phyloP scores from a whole-genome alignment of 169 alveolate genomes.

The Plasmodium gonderi region DNA sequence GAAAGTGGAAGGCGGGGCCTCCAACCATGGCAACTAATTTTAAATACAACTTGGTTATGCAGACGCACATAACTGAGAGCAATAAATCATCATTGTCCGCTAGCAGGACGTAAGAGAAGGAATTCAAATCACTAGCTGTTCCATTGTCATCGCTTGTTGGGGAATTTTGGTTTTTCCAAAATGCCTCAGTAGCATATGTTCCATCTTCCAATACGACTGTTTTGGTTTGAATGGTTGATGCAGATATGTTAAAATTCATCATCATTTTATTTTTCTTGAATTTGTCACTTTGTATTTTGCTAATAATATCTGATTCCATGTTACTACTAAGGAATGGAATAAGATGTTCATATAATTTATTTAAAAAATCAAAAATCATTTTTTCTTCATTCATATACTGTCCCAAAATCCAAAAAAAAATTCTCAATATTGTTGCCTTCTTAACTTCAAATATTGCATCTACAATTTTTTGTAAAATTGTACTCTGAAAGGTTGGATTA shows the following conservation, averaged over 20 bases:
- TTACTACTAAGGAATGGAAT: slow-evolving; percentile 48
- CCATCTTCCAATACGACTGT: slow-evolving; percentile 97
- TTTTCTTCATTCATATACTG: slow-evolving; percentile 46
- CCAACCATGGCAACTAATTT: slow-evolving; percentile 22
- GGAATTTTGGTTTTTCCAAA: slow-evolving; percentile 32
- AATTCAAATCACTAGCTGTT: slow-evolving; percentile 2
- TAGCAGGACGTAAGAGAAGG: slow-evolving; percentile 73
- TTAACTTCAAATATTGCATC: slow-evolving; percentile 73
- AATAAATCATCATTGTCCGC: slow-evolving; percentile 72
- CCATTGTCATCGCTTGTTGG: not conserved
- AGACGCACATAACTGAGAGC: slow-evolving; percentile 69
- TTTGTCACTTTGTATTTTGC: slow-evolving; percentile 39
- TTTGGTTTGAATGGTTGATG: slow-evolving; percentile 75
- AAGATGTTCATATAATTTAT: slow-evolving; percentile 12
- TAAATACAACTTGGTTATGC: slow-evolving; percentile 50
- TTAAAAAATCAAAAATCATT: not conserved
- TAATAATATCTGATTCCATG: slow-evolving; percentile 42
- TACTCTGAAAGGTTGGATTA: slow-evolving; percentile 9
- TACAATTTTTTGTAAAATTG: slow-evolving; percentile 22
- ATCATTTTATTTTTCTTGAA: slow-evolving; percentile 76
- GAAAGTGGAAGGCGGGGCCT: slow-evolving; percentile 9
- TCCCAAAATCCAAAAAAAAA: slow-evolving; percentile 71
- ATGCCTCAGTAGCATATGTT: slow-evolving; percentile 94
- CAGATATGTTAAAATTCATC: slow-evolving; percentile 6
- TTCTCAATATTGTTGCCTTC: slow-evolving; percentile 63